Conservation (phyloP, 148 eudicot species). For the Linanthus parryae region DNA sequence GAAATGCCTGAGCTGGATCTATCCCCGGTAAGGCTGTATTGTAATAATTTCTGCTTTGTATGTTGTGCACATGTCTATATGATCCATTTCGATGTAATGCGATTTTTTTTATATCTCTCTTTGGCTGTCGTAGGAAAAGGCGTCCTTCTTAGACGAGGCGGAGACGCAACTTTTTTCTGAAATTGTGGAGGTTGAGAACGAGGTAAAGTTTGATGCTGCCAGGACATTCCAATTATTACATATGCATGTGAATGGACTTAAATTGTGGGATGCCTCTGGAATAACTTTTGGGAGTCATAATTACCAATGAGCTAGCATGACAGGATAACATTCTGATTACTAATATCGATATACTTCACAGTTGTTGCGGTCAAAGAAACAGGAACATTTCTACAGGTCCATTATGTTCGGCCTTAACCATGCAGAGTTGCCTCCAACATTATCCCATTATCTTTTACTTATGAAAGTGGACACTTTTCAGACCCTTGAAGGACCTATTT, state of each 20-base stretch:
- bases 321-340: not conserved
- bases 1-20: slow-evolving; percentile 63
- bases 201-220: slow-evolving; percentile 35
- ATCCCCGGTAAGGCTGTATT: slow-evolving; percentile 33
- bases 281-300: not conserved
- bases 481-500: too few relatives aligned
- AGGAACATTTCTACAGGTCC: too few relatives aligned
- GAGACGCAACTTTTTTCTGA: slow-evolving; percentile 32
- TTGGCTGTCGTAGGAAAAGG: slow-evolving; percentile 37
- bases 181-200: slow-evolving; percentile 31
- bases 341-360: too few relatives aligned
- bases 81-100: not conserved
- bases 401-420: too few relatives aligned
- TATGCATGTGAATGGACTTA: not conserved
- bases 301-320: not conserved
- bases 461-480: too few relatives aligned
- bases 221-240: not conserved
- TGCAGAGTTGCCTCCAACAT: too few relatives aligned
- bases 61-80: not conserved
- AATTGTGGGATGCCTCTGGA: not conserved
- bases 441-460: too few relatives aligned
- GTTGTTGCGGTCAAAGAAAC: too few relatives aligned
- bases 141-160: slow-evolving; percentile 24
- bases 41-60: not conserved
- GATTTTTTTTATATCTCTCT: slow-evolving; percentile 8